Evolutionary conservation across 805 yeast genomes (phyloP).

Genomic region (Priceomyces castillae): DNA sequence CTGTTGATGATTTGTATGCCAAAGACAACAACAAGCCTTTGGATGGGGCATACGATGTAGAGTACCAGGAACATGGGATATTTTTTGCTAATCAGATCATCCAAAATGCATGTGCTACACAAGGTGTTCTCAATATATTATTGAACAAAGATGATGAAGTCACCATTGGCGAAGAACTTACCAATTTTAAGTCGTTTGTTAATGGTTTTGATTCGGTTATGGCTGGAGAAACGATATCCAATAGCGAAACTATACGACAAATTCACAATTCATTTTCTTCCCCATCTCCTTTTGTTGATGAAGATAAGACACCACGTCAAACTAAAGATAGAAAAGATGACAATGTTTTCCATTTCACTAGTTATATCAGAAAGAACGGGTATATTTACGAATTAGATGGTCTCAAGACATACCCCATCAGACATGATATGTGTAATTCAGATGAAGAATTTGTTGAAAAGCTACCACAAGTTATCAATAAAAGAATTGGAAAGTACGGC

Average conservation of each 20-base stretch:
- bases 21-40: slow-evolving; percentile 32
- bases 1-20: slow-evolving; percentile 32
- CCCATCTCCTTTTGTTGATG: slow-evolving; percentile 52
- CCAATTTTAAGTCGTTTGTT: slow-evolving; percentile 48
- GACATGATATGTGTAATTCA: slow-evolving; percentile 40
- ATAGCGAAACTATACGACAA: slow-evolving; percentile 52
- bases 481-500: slow-evolving; percentile 46
- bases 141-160: slow-evolving; percentile 33
- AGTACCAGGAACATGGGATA: slow-evolving; percentile 33
- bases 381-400: slow-evolving; percentile 63
- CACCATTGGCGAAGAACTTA: slow-evolving; percentile 48
- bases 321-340: slow-evolving; percentile 39
- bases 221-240: slow-evolving; percentile 60
- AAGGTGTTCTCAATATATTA: slow-evolving; percentile 59
- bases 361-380: slow-evolving; percentile 46
- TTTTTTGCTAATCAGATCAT: slow-evolving; percentile 65
- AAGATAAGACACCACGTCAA: slow-evolving; percentile 24
- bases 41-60: slow-evolving; percentile 43
- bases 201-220: slow-evolving; percentile 52
- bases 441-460: slow-evolving; percentile 42
- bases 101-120: slow-evolving; percentile 74
- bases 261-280: slow-evolving; percentile 62
- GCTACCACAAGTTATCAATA: slow-evolving; percentile 43
- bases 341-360: slow-evolving; percentile 60
- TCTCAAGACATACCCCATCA: slow-evolving; percentile 52